Base-by-base conservation (phyloP, 2,329 filamentous ascomycete genomes). In the Macroventuria anomochaeta region DNA sequence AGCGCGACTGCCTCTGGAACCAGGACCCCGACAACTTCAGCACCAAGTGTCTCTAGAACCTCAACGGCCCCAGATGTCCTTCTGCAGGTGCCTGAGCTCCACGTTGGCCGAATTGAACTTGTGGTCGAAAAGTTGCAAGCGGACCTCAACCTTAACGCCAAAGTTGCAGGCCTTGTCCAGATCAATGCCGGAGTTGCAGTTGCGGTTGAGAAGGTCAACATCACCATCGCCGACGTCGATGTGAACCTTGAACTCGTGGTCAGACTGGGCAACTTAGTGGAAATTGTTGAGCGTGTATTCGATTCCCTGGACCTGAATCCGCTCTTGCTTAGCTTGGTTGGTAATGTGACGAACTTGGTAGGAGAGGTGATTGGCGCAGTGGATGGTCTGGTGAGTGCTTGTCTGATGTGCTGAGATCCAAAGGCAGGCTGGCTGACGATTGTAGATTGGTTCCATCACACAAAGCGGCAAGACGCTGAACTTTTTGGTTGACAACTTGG, bases 231-330 rank as follows among this genome's bases (percentile, higher is more conserved):
- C 11, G 83, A 86, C 59, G 83, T 87, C 5, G 76, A 83, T 21
- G 84, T 83, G 1, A 71, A 86, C 58, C 76, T 86, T 17, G 83
- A 87, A 55, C 76, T 87, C 6, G 78, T 85, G 47, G 82, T 86
- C 32, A 79, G 85, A 17, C 75, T 87, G 7, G 83, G 83, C 31
- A 80, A 86, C 65, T 75, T 87, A 15, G 84, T 85, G 25, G 77
- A 82, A 49, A 85, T 87, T 42, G 84, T 87, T 46, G 84, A 85
- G 69, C 79, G 84, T 21, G 85, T 85, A 1, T 81, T 87, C 47
- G 74, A 81, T 23, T 82, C 81, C 3, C 74, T 87, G 23, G 84
- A 87, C 60, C 75, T 87, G 15, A 86, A 87, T 67, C 84, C 84
- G 3, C 74, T 85, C n/a, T 76, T 86, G 26, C 80, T 86, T 61